These are phyloP conservation scores for Umbellularia californica DNA, from an alignment of 164 flowering plant species.

Conservation along the genomic window DNA sequence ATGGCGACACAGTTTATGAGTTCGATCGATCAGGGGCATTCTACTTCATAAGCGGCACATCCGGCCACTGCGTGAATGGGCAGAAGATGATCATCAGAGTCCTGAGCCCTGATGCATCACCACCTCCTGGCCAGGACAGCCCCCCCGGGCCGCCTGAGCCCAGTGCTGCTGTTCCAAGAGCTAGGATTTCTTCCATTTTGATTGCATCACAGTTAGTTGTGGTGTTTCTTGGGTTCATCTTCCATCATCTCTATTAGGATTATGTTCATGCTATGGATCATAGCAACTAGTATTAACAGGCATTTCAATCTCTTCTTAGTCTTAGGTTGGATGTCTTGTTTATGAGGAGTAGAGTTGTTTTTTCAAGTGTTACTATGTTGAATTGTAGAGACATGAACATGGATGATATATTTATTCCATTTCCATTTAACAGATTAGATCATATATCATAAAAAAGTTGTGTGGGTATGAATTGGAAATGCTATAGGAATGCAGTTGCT, in stretches of 20 bases:
- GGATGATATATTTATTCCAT: too few relatives aligned
- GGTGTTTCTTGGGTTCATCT: slow-evolving; percentile 1
- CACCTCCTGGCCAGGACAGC: neutral
- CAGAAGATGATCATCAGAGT: slow-evolving; percentile 65
- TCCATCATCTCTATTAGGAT: neutral
- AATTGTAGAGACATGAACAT: too few relatives aligned
- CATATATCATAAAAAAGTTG: too few relatives aligned
- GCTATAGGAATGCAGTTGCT: too few relatives aligned
- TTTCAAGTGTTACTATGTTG: too few relatives aligned
- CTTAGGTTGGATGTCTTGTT: too few relatives aligned
- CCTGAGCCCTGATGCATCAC: slow-evolving; percentile 7
- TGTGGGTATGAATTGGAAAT: too few relatives aligned
- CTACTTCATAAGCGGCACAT: slow-evolving; percentile 69
- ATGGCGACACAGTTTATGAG: slow-evolving; percentile 43
- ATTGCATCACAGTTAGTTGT: slow-evolving; percentile 1
- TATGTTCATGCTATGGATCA: too few relatives aligned
- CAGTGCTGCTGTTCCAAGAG: neutral
- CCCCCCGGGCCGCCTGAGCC: slow-evolving; percentile 1
- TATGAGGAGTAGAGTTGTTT: too few relatives aligned
- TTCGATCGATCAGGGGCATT: slow-evolving; percentile 41
- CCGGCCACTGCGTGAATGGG: slow-evolving; percentile 62
- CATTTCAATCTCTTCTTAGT: too few relatives aligned
- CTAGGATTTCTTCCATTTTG: neutral
- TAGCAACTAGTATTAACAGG: too few relatives aligned
- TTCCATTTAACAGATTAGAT: too few relatives aligned